A percentile compares a stretch with the other conserved stretches of the same genome.
phyloP scores from a whole-genome alignment of 2,329 filamentous ascomycete genomes.

The Cercospora sp. region DNA sequence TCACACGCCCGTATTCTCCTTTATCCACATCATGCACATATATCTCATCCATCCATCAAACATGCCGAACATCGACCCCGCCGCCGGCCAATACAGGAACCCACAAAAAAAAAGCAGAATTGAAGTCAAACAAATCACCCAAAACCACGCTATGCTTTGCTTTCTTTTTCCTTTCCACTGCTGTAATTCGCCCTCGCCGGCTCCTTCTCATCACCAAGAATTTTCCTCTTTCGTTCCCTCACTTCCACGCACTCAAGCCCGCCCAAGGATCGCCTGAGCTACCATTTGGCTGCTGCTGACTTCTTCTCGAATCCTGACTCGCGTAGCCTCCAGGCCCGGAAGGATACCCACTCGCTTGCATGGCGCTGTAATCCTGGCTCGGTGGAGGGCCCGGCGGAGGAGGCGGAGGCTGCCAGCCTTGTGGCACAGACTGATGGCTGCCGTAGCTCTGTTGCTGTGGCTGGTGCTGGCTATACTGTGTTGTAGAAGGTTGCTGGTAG shows the following conservation, averaged over 20 bases:
- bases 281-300: constrained; percentile 44
- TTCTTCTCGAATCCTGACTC: constrained; percentile 45
- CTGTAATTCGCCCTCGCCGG: background rate
- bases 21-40: background rate
- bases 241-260: constrained; percentile 70
- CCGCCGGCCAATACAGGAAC: background rate
- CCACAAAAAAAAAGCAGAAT: background rate
- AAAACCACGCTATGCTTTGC: constrained; percentile 6
- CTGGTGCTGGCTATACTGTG: constrained; percentile 62
- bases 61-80: background rate
- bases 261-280: constrained; percentile 63
- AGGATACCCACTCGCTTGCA: constrained; percentile 42
- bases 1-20: background rate
- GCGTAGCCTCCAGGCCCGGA: constrained; percentile 59
- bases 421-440: constrained; percentile 49
- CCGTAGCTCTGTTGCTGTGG: constrained; percentile 46
- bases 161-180: background rate
- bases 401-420: constrained; percentile 66
- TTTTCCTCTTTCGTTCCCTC: constrained; percentile 9
- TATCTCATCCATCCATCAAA: background rate
- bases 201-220: background rate
- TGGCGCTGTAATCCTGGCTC: constrained; percentile 53
- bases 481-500: constrained; percentile 50
- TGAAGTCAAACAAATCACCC: background rate
- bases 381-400: constrained; percentile 66